Conservation (phyloP, 2,329 filamentous ascomycete species). For the Verticillium nubilum region DNA sequence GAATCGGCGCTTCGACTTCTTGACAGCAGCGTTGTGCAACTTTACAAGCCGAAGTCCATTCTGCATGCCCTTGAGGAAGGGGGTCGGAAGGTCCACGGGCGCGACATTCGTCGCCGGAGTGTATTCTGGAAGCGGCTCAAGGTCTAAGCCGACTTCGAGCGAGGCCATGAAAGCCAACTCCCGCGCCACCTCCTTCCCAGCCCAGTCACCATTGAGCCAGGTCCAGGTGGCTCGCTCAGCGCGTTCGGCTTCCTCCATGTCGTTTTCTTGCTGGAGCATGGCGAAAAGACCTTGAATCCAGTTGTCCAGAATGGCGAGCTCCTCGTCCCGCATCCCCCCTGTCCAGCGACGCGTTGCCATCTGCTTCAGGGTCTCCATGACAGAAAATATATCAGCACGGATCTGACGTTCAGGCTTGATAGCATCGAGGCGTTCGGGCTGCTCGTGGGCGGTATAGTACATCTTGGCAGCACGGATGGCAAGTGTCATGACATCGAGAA, state of each 20-base stretch:
- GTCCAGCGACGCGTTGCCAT: slow-evolving; percentile 86
- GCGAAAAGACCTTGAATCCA: slow-evolving; percentile 78
- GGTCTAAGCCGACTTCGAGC: slow-evolving; percentile 55
- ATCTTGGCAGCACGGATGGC: slow-evolving; percentile 95
- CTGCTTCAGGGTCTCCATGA: slow-evolving; percentile 86
- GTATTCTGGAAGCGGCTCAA: slow-evolving; percentile 63
- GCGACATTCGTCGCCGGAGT: slow-evolving; percentile 36
- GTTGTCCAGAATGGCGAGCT: slow-evolving; percentile 65
- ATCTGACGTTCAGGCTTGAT: slow-evolving; percentile 87
- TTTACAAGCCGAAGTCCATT: slow-evolving; percentile 78
- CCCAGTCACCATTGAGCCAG: slow-evolving; percentile 79
- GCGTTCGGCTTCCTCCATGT: slow-evolving; percentile 67
- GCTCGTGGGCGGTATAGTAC: slow-evolving; percentile 91
- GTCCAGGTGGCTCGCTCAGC: slow-evolving; percentile 68
- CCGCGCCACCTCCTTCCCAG: slow-evolving; percentile 65
- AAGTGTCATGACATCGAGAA: slow-evolving; percentile 87
- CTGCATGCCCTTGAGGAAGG: slow-evolving; percentile 68
- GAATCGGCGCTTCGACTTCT: slow-evolving; percentile 79
- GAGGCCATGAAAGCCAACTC: slow-evolving; percentile 78
- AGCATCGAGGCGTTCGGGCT: slow-evolving; percentile 75
- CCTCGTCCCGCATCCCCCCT: slow-evolving; percentile 73
- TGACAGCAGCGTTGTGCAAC: slow-evolving; percentile 85
- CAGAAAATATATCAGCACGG: slow-evolving; percentile 73
- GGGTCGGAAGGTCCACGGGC: slow-evolving; percentile 52
- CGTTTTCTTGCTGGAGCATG: slow-evolving; percentile 72